Evolutionary conservation across 1,284 basidiomycete genomes (phyloP).

Genomic region (Trametes versicolor): DNA sequence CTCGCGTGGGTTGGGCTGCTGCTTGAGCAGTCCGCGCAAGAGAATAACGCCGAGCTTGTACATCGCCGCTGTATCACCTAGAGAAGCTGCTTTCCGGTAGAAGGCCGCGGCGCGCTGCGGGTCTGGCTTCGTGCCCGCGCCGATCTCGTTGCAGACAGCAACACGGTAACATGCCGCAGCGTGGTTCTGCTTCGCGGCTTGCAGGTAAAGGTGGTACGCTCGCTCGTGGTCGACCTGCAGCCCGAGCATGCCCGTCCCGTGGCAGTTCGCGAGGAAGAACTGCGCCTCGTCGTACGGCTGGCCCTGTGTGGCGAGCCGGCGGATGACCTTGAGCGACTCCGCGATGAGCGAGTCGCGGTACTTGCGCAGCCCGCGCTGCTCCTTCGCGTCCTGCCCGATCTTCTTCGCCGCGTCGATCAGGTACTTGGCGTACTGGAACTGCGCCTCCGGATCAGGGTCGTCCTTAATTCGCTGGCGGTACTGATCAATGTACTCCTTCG

Average conservation of each 20-base stretch:
- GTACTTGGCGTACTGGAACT: conserved; percentile 97
- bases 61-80: conserved; percentile 99
- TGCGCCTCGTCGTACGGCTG: conserved; percentile 97
- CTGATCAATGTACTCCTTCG: conserved; percentile 97
- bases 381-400: conserved; percentile 76
- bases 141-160: conserved; percentile 98
- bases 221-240: conserved; percentile 97
- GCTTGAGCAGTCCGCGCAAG: conserved; percentile 86
- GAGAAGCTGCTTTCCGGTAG: conserved; percentile 95
- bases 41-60: conserved; percentile 99
- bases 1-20: conserved; percentile 89
- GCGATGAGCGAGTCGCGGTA: conserved; percentile 90
- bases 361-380: conserved; percentile 85
- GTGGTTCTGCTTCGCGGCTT: conserved; percentile 98
- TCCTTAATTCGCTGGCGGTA: conserved; percentile 97
- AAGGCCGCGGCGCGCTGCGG: conserved; percentile 91
- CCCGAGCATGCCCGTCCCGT: conserved; percentile 95
- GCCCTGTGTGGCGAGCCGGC: conserved; percentile 90
- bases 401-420: conserved; percentile 99
- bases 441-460: conserved; percentile 98
- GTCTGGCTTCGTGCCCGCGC: conserved; percentile 96
- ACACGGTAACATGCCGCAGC: conserved; percentile 96
- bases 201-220: conserved; percentile 98
- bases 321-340: conserved; percentile 93
- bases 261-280: conserved; percentile 98